A percentile compares a stretch with the other conserved stretches of the same genome.
These are phyloP conservation scores for Vitis rotundifolia DNA, from an alignment of 164 flowering plant genomes.

Conservation along the genomic window DNA sequence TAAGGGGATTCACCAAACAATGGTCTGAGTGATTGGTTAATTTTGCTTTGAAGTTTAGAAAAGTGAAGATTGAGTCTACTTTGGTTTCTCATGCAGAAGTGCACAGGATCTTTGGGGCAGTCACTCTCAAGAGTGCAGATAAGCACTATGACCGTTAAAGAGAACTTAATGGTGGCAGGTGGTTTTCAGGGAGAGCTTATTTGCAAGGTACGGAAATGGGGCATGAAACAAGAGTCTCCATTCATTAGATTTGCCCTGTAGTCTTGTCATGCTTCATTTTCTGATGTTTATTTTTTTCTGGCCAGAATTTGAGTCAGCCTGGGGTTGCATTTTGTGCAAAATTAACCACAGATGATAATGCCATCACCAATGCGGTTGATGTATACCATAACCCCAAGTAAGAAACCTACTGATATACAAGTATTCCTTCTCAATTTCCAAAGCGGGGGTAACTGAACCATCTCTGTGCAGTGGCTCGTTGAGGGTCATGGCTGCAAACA, in stretches of 20 bases:
- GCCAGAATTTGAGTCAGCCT: constrained; percentile 58
- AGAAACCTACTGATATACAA: background rate
- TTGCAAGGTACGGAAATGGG: constrained; percentile 67
- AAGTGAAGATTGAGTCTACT: background rate
- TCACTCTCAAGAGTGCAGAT: constrained; percentile 76
- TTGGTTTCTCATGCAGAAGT: constrained; percentile 33
- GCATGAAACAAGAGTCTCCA: background rate
- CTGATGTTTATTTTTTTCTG: background rate
- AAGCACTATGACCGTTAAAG: constrained; percentile 84
- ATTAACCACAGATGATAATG: constrained; percentile 67
- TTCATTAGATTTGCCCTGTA: background rate
- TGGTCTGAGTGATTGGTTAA: no score
- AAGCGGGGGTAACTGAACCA: background rate
- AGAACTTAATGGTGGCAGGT: constrained; percentile 80
- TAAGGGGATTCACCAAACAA: constrained; percentile 19
- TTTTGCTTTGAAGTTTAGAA: no score
- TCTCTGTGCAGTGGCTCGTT: constrained; percentile 57
- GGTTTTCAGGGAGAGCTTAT: constrained; percentile 97
- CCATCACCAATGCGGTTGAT: constrained; percentile 88
- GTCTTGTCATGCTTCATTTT: background rate
- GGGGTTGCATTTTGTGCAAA: constrained; percentile 81
- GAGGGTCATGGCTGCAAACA: constrained; percentile 75
- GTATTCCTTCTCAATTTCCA: no score
- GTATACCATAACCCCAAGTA: constrained; percentile 51
- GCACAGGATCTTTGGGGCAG: constrained; percentile 50